Percentiles rank a stretch among this genome's conserved stretches.
phyloP scores from a whole-genome alignment of 106 monocot species.

The Allium cepa region DNA sequence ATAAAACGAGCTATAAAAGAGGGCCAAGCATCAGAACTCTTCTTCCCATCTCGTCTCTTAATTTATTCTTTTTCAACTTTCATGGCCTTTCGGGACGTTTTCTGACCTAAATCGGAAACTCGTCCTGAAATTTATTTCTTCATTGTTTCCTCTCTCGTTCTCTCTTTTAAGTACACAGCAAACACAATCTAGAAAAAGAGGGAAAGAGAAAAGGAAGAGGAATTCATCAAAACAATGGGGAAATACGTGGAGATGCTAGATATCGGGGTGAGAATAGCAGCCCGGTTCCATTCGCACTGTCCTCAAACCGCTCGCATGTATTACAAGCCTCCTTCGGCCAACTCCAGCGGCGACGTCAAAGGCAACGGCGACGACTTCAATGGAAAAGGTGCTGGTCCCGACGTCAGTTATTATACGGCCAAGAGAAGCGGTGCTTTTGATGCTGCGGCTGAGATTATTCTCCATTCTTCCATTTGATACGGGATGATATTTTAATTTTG shows the following conservation, averaged over 20 bases:
- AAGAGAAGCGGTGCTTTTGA: background rate
- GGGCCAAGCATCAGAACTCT: no score
- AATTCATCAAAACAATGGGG: conserved; percentile 24
- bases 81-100: no score
- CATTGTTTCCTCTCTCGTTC: no score
- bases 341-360: conserved; percentile 1
- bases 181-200: background rate
- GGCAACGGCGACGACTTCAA: background rate
- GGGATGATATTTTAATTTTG: background rate
- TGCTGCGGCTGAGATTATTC: conserved; percentile 25
- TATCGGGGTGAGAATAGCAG: conserved; percentile 65
- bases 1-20: no score
- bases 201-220: background rate
- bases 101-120: no score
- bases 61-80: no score
- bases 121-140: no score
- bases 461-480: conserved; percentile 9
- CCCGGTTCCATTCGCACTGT: conserved; percentile 88
- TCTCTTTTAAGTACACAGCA: no score
- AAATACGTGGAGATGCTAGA: conserved; percentile 77
- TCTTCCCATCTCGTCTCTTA: no score
- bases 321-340: conserved; percentile 58
- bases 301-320: conserved; percentile 89
- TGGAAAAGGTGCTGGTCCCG: background rate
- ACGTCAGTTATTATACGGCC: background rate